These are phyloP conservation scores for Alisma plantagoaquatica DNA, from an alignment of 106 monocot genomes.

Conservation along the genomic window DNA sequence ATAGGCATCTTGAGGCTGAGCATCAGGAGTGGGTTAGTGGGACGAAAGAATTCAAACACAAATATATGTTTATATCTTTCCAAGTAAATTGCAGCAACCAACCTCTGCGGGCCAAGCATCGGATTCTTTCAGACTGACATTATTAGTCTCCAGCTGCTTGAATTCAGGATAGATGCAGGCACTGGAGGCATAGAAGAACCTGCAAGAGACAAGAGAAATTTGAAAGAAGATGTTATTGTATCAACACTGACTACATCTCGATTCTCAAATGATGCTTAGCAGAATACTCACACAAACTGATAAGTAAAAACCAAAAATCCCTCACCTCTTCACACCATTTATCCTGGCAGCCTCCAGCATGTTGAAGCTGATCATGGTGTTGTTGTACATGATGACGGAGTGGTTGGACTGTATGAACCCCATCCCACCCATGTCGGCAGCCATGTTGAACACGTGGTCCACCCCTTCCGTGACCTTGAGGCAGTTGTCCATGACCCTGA, in stretches of 20 bases:
- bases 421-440: slow-evolving; percentile 84
- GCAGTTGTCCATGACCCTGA: slow-evolving; percentile 94
- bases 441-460: slow-evolving; percentile 79
- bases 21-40: too few relatives aligned
- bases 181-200: slow-evolving; percentile 94
- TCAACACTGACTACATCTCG: too few relatives aligned
- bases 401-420: slow-evolving; percentile 82
- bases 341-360: slow-evolving; percentile 86
- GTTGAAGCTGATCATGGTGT: slow-evolving; percentile 97
- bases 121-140: slow-evolving; percentile 86
- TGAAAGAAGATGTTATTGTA: too few relatives aligned
- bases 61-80: not conserved
- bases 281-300: too few relatives aligned
- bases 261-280: too few relatives aligned
- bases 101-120: slow-evolving; percentile 98
- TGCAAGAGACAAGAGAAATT: slow-evolving; percentile 17
- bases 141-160: slow-evolving; percentile 88
- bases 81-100: too few relatives aligned
- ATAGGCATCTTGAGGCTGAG: slow-evolving; percentile 97
- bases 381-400: slow-evolving; percentile 95
- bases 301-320: too few relatives aligned
- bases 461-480: slow-evolving; percentile 62
- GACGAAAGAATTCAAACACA: too few relatives aligned
- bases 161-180: slow-evolving; percentile 93
- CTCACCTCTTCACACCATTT: slow-evolving; percentile 82